phyloP scores from a whole-genome alignment of 495 filamentous ascomycete genomes.

The Aspergillus conjunctus region DNA sequence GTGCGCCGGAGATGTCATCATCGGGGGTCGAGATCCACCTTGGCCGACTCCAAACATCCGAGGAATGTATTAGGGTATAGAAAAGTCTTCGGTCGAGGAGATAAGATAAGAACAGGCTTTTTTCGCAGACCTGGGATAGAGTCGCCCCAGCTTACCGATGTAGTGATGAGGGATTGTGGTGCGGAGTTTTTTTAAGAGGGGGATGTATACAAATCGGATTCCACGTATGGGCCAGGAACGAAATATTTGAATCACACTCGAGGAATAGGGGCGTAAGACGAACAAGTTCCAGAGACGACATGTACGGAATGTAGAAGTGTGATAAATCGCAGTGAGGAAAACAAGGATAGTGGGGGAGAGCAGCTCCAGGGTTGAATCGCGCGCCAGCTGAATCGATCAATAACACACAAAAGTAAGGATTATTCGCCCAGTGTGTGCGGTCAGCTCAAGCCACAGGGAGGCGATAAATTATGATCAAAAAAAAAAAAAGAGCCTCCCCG shows the following conservation, averaged over 20 bases:
- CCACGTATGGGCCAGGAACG: background rate
- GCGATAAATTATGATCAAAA: slow-evolving; percentile 8
- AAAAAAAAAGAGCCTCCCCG: slow-evolving; percentile 16
- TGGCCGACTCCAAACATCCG: slow-evolving; percentile 25
- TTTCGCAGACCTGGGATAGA: background rate
- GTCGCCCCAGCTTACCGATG: background rate
- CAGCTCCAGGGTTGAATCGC: slow-evolving; percentile 11
- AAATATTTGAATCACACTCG: background rate
- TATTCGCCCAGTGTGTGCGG: slow-evolving; percentile 1
- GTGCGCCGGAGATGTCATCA: slow-evolving; percentile 25
- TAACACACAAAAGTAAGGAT: slow-evolving; percentile 7
- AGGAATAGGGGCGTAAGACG: background rate
- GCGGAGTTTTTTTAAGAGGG: slow-evolving; percentile 11
- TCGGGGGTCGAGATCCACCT: slow-evolving; percentile 20
- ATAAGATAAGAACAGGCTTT: background rate
- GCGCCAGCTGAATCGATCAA: slow-evolving; percentile 14
- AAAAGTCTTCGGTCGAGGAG: background rate
- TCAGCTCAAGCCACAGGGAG: slow-evolving; percentile 11
- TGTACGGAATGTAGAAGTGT: slow-evolving; percentile 2
- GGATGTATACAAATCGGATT: slow-evolving; percentile 4
- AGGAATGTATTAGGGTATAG: background rate
- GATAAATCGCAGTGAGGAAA: background rate
- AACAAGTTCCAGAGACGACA: background rate
- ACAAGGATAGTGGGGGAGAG: slow-evolving; percentile 9
- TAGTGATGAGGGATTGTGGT: slow-evolving; percentile 4